A percentile compares a stretch with the other conserved stretches of the same genome.
These are phyloP conservation scores for Gnetum montanum DNA, from an alignment of 75 land plant genomes.

Conservation along the genomic window DNA sequence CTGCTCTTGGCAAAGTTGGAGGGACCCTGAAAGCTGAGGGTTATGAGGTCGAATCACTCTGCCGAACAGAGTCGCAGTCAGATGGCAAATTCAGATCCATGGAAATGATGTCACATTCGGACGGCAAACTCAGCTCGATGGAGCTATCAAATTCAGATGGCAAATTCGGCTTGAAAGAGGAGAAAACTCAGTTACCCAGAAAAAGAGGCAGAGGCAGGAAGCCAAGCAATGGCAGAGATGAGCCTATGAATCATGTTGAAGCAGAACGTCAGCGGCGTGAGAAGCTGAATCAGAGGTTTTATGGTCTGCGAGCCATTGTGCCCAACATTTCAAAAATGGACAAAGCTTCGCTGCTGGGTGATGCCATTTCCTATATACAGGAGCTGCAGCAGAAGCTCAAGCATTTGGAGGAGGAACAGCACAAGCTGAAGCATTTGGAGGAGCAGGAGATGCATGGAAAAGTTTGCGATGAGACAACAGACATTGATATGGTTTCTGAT, in stretches of 20 bases:
- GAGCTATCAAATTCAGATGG: constrained; percentile 46
- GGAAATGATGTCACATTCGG: constrained; percentile 3
- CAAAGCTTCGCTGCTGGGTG: constrained; percentile 85
- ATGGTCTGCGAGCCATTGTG: constrained; percentile 76
- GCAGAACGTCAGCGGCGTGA: constrained; percentile 91
- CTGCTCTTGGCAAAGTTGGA: background rate
- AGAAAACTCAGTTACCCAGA: no score
- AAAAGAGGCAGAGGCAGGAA: constrained; percentile 79
- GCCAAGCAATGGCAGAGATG: constrained; percentile 90
- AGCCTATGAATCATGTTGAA: constrained; percentile 92
- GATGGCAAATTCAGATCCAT: constrained; percentile 26
- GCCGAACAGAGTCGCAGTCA: constrained; percentile 19
- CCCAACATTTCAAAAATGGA: constrained; percentile 97
- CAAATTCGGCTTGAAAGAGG: constrained; percentile 14
- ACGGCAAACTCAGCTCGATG: constrained; percentile 37
- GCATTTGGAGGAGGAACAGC: constrained; percentile 54
- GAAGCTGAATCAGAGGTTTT: constrained; percentile 91
- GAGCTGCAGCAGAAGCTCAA: constrained; percentile 73
- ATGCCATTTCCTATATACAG: constrained; percentile 80
- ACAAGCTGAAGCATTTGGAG: constrained; percentile 20
- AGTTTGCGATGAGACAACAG: background rate
- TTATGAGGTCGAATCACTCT: constrained; percentile 11
- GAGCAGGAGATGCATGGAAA: constrained; percentile 4
- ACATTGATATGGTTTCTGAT: constrained; percentile 7
- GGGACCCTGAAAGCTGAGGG: background rate